Evolutionary conservation across 768 basidiomycete species (phyloP).

Genomic region (Myochromella boudieri): DNA sequence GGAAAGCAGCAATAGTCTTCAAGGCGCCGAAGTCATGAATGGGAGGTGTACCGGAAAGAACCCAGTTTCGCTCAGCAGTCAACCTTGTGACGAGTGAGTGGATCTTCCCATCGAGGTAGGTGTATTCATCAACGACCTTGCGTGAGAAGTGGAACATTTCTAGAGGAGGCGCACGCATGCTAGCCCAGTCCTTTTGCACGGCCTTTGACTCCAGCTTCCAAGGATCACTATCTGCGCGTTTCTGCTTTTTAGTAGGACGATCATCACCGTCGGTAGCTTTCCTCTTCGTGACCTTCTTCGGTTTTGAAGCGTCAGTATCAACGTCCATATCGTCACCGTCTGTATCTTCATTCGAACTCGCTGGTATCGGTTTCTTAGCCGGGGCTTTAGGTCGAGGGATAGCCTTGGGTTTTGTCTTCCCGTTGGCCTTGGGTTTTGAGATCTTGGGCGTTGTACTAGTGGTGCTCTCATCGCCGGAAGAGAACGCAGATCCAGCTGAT

Average conservation of each 20-base stretch:
- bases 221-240: conserved; percentile 67
- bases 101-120: conserved; percentile 81
- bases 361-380: conserved; percentile 15
- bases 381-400: conserved; percentile 13
- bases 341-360: conserved; percentile 23
- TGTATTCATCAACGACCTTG: conserved; percentile 92
- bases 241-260: conserved; percentile 55
- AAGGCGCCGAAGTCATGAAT: conserved; percentile 87
- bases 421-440: conserved; percentile 27
- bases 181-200: conserved; percentile 72
- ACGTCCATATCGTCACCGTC: conserved; percentile 57
- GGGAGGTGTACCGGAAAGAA: conserved; percentile 95
- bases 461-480: conserved; percentile 35
- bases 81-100: conserved; percentile 77
- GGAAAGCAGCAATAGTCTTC: conserved; percentile 87
- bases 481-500: conserved; percentile 27
- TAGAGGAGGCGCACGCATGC: conserved; percentile 80
- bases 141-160: conserved; percentile 93
- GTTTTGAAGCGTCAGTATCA: conserved; percentile 40
- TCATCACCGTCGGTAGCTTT: conserved; percentile 38
- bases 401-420: conserved; percentile 24
- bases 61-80: conserved; percentile 83
- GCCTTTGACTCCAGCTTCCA: conserved; percentile 68
- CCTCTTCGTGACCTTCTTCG: conserved; percentile 36
- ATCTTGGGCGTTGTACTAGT: conserved; percentile 12